Conservation (phyloP, 2,329 filamentous ascomycete genomes). For the Clonostachys rhizophaga region DNA sequence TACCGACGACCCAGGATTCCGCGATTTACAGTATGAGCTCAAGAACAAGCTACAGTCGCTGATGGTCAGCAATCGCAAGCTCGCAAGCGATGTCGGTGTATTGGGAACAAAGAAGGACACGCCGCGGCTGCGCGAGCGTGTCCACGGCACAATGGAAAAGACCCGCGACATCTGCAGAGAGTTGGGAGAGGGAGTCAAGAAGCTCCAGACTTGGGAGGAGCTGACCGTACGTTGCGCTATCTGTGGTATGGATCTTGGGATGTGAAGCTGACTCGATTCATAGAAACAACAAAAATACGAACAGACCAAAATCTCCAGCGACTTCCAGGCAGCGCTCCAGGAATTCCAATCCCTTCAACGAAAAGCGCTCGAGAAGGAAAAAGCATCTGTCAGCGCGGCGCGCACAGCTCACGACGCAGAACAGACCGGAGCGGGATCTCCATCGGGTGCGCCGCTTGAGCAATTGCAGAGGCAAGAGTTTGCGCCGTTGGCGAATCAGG, state of each 20-base stretch:
- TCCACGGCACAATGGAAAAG: constrained; percentile 83
- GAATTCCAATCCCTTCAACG: constrained; percentile 94
- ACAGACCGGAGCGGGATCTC: neutral
- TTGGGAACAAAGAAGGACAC: constrained; percentile 90
- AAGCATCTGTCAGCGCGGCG: constrained; percentile 77
- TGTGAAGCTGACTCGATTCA: neutral
- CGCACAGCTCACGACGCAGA: constrained; percentile 69
- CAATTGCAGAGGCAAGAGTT: constrained; percentile 66
- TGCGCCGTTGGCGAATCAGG: constrained; percentile 77
- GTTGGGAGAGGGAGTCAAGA: constrained; percentile 90
- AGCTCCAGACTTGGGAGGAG: constrained; percentile 81
- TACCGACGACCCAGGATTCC: constrained; percentile 89
- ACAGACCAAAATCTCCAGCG: constrained; percentile 88
- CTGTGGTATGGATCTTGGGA: neutral
- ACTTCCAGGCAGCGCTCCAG: constrained; percentile 82
- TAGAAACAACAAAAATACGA: constrained; percentile 95
- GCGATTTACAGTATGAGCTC: constrained; percentile 73
- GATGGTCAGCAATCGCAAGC: constrained; percentile 79
- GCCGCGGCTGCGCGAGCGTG: constrained; percentile 82
- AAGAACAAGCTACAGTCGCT: constrained; percentile 87
- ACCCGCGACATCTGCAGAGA: constrained; percentile 84
- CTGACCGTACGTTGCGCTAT: constrained; percentile 56
- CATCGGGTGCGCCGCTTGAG: constrained; percentile 36
- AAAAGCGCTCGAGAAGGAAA: constrained; percentile 85
- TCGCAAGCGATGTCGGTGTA: constrained; percentile 79